Percentiles rank a stretch among this genome's conserved stretches.
Evolutionary conservation across 2,329 filamentous ascomycete species (phyloP).

Genomic region (Aspergillus sp.): DNA sequence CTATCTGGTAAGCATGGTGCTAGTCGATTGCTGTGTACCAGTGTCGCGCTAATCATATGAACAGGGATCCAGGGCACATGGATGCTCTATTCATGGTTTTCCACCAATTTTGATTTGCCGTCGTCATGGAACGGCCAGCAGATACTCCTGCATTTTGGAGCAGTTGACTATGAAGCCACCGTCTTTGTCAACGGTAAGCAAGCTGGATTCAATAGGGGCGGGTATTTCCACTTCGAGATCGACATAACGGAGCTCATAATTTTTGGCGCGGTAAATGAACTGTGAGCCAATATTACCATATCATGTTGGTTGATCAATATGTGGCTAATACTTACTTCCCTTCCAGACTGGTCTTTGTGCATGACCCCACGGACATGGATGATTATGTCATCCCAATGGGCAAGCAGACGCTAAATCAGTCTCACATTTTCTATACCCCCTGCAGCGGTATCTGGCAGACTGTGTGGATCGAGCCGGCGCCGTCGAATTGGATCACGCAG

Average conservation of each 20-base stretch:
- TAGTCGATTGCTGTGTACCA: not conserved
- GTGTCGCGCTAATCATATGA: not conserved
- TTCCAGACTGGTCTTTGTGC: slow-evolving; percentile 53
- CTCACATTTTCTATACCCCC: slow-evolving; percentile 59
- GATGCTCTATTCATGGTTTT: slow-evolving; percentile 41
- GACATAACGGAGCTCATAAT: slow-evolving; percentile 47
- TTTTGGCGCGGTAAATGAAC: slow-evolving; percentile 43
- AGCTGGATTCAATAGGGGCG: slow-evolving; percentile 49
- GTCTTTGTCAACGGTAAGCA: slow-evolving; percentile 52
- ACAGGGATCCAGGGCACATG: slow-evolving; percentile 31
- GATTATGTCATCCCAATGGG: slow-evolving; percentile 55
- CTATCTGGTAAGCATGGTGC: slow-evolving; percentile 35
- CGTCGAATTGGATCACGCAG: slow-evolving; percentile 48
- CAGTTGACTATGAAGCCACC: slow-evolving; percentile 45
- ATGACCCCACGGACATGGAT: slow-evolving; percentile 56
- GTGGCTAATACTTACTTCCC: not conserved
- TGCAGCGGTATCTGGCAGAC: slow-evolving; percentile 69
- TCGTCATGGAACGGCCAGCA: slow-evolving; percentile 34
- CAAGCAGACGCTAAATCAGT: slow-evolving; percentile 51
- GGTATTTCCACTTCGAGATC: slow-evolving; percentile 54
- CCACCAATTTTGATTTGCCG: slow-evolving; percentile 43
- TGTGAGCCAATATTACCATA: slow-evolving; percentile 34
- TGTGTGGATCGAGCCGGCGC: slow-evolving; percentile 62
- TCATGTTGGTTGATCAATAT: not conserved
- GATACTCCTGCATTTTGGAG: slow-evolving; percentile 43